These are phyloP conservation scores for Primulina tabacum DNA, from an alignment of 257 asterid species.

Conservation along the genomic window DNA sequence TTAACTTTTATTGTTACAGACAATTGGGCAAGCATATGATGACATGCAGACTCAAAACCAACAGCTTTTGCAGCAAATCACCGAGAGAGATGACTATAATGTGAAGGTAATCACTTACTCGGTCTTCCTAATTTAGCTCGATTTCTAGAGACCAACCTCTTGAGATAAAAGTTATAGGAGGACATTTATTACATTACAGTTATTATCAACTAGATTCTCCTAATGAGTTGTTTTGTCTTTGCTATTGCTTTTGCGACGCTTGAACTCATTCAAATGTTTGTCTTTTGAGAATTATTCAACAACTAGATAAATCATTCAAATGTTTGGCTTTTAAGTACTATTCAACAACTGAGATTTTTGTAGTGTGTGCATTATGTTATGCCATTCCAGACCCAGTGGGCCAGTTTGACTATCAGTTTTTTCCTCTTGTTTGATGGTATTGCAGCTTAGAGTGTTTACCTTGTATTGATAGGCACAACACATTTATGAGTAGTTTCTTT, in stretches of 20 bases:
- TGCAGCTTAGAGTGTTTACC: neutral
- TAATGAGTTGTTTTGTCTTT: neutral
- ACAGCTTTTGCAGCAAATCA: slow-evolving; percentile 89
- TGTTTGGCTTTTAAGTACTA: neutral
- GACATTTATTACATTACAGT: neutral
- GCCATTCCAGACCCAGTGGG: neutral
- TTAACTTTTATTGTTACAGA: slow-evolving; percentile 47
- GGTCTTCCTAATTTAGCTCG: no score
- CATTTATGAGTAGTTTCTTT: neutral
- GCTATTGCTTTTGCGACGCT: neutral
- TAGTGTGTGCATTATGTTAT: neutral
- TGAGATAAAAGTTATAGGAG: neutral
- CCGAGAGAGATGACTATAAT: slow-evolving; percentile 94
- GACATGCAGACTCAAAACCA: slow-evolving; percentile 98
- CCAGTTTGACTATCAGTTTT: neutral
- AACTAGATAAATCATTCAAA: no score
- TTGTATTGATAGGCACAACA: neutral
- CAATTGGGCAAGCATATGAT: slow-evolving; percentile 95
- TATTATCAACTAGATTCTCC: neutral
- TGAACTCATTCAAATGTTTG: neutral
- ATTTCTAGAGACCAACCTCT: no score
- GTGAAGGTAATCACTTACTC: slow-evolving; percentile 52
- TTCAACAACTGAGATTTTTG: neutral
- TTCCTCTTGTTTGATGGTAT: neutral
- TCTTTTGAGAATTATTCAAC: no score